Evolutionary conservation across 345 rosid species (phyloP).

Genomic region (Citrus hindsii): DNA sequence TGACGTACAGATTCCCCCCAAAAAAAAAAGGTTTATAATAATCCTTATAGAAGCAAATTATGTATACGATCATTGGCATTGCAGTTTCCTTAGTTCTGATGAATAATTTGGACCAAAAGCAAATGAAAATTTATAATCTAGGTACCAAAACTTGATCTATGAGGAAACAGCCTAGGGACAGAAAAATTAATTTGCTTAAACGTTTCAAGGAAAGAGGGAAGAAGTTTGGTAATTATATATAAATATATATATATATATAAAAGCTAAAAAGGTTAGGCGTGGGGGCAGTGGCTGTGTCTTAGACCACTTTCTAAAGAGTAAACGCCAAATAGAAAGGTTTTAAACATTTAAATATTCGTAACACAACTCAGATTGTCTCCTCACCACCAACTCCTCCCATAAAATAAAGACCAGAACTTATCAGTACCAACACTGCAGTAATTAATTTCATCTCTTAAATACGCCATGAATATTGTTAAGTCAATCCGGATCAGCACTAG

Average conservation of each 20-base stretch:
- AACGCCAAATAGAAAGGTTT: neutral
- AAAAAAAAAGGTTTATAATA: too few species aligned
- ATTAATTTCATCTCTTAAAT: neutral
- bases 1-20: constrained; percentile 19
- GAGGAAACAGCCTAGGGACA: neutral
- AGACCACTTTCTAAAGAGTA: constrained; percentile 12
- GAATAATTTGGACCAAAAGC: neutral
- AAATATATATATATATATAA: too few species aligned
- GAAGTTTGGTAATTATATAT: neutral
- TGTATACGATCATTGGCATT: neutral
- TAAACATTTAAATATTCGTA: neutral
- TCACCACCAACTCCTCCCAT: neutral
- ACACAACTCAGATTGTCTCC: constrained; percentile 32
- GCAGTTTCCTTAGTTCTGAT: neutral
- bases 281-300: neutral
- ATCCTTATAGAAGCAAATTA: neutral
- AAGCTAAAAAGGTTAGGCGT: neutral
- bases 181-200: neutral
- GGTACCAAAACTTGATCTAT: neutral
- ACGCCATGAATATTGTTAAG: neutral
- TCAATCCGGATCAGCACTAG: neutral
- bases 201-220: neutral
- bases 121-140: neutral
- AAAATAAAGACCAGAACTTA: neutral
- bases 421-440: neutral